These are phyloP conservation scores for Fusarium virguliforme DNA, from an alignment of 2,329 filamentous ascomycete species.

Conservation along the genomic window DNA sequence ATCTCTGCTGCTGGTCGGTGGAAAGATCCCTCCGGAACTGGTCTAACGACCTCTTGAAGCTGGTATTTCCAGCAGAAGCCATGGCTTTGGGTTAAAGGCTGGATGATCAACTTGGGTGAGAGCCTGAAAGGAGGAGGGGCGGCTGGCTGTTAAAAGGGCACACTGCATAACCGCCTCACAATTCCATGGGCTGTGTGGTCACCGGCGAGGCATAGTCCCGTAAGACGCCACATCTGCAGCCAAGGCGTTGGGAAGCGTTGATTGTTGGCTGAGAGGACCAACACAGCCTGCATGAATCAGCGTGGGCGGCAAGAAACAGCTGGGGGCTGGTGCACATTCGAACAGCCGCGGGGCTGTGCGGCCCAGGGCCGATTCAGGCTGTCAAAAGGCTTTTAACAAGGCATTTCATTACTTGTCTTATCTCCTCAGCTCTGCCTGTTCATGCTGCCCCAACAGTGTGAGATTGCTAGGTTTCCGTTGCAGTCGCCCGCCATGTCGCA, in stretches of 20 bases:
- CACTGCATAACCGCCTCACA: not conserved
- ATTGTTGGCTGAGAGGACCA: not conserved
- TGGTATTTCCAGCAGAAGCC: not conserved
- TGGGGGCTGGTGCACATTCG: not conserved
- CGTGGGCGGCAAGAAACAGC: constrained; percentile 1
- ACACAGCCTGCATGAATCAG: not conserved
- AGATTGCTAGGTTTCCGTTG: not conserved
- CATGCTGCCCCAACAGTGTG: not conserved
- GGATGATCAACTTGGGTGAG: not conserved
- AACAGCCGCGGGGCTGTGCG: constrained; percentile 1
- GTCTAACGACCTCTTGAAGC: not conserved
- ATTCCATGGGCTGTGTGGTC: not conserved
- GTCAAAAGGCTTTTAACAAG: not conserved
- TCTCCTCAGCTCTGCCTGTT: not conserved
- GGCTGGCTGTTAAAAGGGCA: not conserved
- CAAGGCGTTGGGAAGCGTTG: not conserved
- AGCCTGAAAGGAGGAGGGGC: not conserved
- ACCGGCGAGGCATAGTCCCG: too few species aligned
- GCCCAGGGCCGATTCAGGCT: not conserved
- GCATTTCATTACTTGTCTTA: not conserved
- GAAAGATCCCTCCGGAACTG: constrained; percentile 16
- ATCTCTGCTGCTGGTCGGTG: not conserved
- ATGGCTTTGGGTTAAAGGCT: not conserved
- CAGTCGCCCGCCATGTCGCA: not conserved
- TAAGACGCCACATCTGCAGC: not conserved